Evolutionary conservation across 2,329 filamentous ascomycete species (phyloP), one percentile per base, ranked within the genome.

Genomic region (Monilinia laxa): DNA sequence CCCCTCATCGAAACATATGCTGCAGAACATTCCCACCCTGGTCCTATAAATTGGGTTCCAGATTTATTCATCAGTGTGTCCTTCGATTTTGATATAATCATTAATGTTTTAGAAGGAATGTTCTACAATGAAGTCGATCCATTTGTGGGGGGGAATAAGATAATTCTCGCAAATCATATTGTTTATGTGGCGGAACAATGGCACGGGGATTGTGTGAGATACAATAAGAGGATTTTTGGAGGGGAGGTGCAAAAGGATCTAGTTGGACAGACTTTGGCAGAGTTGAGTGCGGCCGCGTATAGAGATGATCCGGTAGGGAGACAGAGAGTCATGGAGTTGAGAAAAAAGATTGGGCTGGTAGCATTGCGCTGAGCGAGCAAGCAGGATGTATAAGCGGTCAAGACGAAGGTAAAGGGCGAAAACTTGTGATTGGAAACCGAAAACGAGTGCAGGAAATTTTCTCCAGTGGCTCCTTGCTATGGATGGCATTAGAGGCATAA

Each of bases 121-220:
- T 90, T 87, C 79, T 90, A 89, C 76, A 84, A 84, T 49, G 86
- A 89, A 70, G 85, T 89, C 72, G 80, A 83, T 7, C 88, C 89
- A 0, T 91, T 90, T 76, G 78, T 82, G 47, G 86, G 85, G 5
- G 76, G 79, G 4, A 84, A 85, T 66, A 81, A 85, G 56, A 81
- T 81, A 53, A 78, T 83, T 67, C 80, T 91, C 9, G 85, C 85
- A 3, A 81, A 81, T 35, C 87, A 90, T 75, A 82, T 90, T 53
- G 77, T 89, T 0, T 87, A 89, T 71, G 77, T 88, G 3, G 80
- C 87, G 4, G 79, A 83, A 66, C 79, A 81, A 65, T 92, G 89
- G 89, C 85, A 83, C 70, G 78, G 82, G 60, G 80, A 84, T 18
- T 86, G 83, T 59, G 79, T 84, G 67, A 79, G 85, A 35, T 78